Evolutionary conservation across 768 basidiomycete species (phyloP).

Genomic region (Cubamyces sp.): DNA sequence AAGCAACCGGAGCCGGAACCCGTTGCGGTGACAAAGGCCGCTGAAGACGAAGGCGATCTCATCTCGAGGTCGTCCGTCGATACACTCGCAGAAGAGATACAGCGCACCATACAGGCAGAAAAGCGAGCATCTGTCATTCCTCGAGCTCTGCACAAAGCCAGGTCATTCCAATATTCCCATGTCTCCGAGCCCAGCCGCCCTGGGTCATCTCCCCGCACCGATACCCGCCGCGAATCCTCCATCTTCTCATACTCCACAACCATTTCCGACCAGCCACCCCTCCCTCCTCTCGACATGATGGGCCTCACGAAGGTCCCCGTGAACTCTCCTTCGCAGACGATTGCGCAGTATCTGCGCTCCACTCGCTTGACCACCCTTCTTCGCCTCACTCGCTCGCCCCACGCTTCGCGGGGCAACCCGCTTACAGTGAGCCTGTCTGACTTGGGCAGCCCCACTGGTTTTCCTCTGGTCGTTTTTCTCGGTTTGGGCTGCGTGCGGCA

Average conservation of each 20-base stretch:
- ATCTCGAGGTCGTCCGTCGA: slow-evolving; percentile 85
- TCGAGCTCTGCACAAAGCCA: slow-evolving; percentile 34
- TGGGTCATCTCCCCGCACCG: slow-evolving; percentile 26
- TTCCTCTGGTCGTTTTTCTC: slow-evolving; percentile 89
- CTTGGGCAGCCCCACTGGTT: slow-evolving; percentile 82
- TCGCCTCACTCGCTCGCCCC: slow-evolving; percentile 77
- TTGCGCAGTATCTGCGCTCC: slow-evolving; percentile 88
- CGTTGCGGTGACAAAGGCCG: slow-evolving; percentile 50
- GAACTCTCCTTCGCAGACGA: slow-evolving; percentile 60
- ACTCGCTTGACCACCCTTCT: slow-evolving; percentile 82
- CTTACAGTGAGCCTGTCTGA: slow-evolving; percentile 92
- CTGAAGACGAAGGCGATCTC: slow-evolving; percentile 64
- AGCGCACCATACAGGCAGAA: slow-evolving; percentile 68
- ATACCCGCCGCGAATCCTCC: slow-evolving; percentile 32
- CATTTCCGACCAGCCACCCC: slow-evolving; percentile 30
- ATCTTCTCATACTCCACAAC: slow-evolving; percentile 33
- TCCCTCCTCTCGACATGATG: slow-evolving; percentile 33
- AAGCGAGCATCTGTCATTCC: slow-evolving; percentile 42
- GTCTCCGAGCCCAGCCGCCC: slow-evolving; percentile 27
- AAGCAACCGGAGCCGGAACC: slow-evolving; percentile 54
- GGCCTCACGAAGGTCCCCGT: slow-evolving; percentile 50
- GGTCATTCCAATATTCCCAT: slow-evolving; percentile 32
- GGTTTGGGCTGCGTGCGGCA: slow-evolving; percentile 95
- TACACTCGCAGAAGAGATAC: slow-evolving; percentile 84
- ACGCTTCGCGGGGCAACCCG: slow-evolving; percentile 73